Percentiles rank a stretch among this genome's conserved stretches.
Evolutionary conservation across 2,329 filamentous ascomycete species (phyloP).

Genomic region (Fusarium scirpi): DNA sequence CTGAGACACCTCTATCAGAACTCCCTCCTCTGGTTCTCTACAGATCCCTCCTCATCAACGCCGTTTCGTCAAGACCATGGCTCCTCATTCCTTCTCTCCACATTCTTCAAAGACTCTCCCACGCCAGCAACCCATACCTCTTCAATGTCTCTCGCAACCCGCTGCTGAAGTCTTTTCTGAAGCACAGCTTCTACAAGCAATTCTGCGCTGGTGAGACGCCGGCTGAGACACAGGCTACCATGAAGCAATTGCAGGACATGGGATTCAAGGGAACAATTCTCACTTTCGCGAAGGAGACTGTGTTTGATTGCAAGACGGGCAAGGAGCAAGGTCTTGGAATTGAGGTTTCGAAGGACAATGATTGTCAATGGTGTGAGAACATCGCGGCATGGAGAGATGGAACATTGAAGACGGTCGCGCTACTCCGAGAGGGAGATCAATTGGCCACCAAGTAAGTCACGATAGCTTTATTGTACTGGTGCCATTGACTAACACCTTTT

Average conservation of each 20-base stretch:
- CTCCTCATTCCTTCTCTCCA: slow-evolving; percentile 55
- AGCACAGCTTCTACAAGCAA: slow-evolving; percentile 65
- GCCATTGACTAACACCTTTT: not conserved
- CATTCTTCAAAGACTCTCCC: slow-evolving; percentile 52
- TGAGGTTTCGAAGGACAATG: slow-evolving; percentile 55
- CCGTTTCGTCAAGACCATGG: slow-evolving; percentile 59
- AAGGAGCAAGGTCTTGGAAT: slow-evolving; percentile 36
- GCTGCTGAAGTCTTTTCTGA: slow-evolving; percentile 60
- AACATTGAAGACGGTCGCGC: slow-evolving; percentile 48
- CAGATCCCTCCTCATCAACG: slow-evolving; percentile 58
- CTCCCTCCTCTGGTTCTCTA: slow-evolving; percentile 53
- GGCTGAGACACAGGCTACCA: slow-evolving; percentile 59
- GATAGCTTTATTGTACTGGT: not conserved
- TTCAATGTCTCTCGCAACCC: slow-evolving; percentile 63
- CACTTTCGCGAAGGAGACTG: slow-evolving; percentile 62
- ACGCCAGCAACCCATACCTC: slow-evolving; percentile 53
- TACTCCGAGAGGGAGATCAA: slow-evolving; percentile 52
- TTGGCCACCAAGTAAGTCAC: slow-evolving; percentile 54
- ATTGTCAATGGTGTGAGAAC: slow-evolving; percentile 52
- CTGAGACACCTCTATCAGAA: slow-evolving; percentile 42
- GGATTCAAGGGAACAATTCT: slow-evolving; percentile 69
- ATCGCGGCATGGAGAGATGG: slow-evolving; percentile 55
- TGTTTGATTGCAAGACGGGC: slow-evolving; percentile 55
- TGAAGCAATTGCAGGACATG: slow-evolving; percentile 58
- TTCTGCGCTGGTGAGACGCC: slow-evolving; percentile 67